These are phyloP conservation scores for Ophiocordyceps sinensis DNA, from an alignment of 2,329 filamentous ascomycete species.

Conservation along the genomic window DNA sequence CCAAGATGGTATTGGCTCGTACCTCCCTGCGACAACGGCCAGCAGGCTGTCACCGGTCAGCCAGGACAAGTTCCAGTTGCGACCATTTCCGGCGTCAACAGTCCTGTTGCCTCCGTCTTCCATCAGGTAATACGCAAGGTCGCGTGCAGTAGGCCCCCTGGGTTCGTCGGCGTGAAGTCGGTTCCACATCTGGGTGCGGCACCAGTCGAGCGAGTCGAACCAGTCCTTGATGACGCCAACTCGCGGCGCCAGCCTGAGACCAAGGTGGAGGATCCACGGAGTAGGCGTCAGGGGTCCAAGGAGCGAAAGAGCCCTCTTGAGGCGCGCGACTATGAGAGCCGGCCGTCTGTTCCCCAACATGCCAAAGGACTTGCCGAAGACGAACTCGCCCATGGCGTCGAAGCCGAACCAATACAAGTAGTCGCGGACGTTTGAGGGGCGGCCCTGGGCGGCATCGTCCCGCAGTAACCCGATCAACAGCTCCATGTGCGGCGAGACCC, in stretches of 20 bases:
- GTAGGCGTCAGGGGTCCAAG: constrained; percentile 14
- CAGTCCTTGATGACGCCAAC: constrained; percentile 9
- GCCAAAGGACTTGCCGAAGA: constrained; percentile 19
- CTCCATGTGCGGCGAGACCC: no score
- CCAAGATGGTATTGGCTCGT: background rate
- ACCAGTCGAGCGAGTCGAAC: constrained; percentile 9
- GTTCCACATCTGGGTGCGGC: constrained; percentile 5
- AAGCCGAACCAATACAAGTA: constrained; percentile 14
- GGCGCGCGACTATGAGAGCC: constrained; percentile 11
- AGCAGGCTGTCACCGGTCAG: constrained; percentile 1
- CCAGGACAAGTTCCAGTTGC: background rate
- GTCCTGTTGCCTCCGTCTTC: no score
- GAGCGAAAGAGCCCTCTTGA: constrained; percentile 12
- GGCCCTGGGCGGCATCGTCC: no score
- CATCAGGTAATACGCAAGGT: constrained; percentile 6
- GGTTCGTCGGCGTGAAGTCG: constrained; percentile 3
- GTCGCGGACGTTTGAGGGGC: constrained; percentile 9
- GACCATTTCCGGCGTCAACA: background rate
- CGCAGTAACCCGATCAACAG: no score
- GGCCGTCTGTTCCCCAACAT: constrained; percentile 14
- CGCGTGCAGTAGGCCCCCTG: constrained; percentile 1
- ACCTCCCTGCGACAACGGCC: constrained; percentile 10
- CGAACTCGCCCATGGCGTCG: constrained; percentile 22
- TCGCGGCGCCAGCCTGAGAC: constrained; percentile 7
- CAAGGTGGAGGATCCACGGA: constrained; percentile 12